phyloP scores from a whole-genome alignment of 495 filamentous ascomycete genomes.

The Penicillium egyptiacum region DNA sequence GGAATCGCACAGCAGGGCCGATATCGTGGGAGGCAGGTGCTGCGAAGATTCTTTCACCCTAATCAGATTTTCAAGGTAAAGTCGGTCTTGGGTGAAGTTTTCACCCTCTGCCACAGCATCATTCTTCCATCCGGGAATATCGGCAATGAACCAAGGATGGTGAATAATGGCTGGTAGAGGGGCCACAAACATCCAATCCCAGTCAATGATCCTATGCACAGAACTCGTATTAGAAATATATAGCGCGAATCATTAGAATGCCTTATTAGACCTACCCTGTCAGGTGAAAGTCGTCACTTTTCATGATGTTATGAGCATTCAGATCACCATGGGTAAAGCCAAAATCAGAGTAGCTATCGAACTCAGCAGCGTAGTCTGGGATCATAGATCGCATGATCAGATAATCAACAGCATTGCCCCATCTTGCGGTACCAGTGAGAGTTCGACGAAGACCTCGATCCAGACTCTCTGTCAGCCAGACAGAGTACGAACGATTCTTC shows the following conservation, averaged over 20 bases:
- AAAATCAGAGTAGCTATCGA: slow-evolving; percentile 13
- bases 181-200: slow-evolving; percentile 14
- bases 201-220: too few relatives aligned
- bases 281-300: slow-evolving; percentile 20
- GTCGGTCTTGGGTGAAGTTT: slow-evolving; percentile 7
- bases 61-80: slow-evolving; percentile 7
- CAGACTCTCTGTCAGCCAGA: slow-evolving; percentile 20
- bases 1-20: slow-evolving; percentile 7
- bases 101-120: slow-evolving; percentile 8
- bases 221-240: too few relatives aligned
- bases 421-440: slow-evolving; percentile 18
- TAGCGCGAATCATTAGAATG: too few relatives aligned
- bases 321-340: slow-evolving; percentile 21
- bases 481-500: slow-evolving; percentile 9
- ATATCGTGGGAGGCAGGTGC: not conserved
- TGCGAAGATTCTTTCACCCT: slow-evolving; percentile 2
- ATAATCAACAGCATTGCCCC: slow-evolving; percentile 20
- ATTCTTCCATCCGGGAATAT: slow-evolving; percentile 17
- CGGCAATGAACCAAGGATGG: slow-evolving; percentile 19
- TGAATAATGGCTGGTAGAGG: slow-evolving; percentile 15
- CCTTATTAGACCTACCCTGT: slow-evolving; percentile 25
- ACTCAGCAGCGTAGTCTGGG: slow-evolving; percentile 16
- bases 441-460: slow-evolving; percentile 23
- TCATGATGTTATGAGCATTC: slow-evolving; percentile 25
- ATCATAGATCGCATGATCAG: slow-evolving; percentile 28